Evolutionary conservation across 2,329 filamentous ascomycete genomes (phyloP).

Genomic region (Pezicula neosporulosa): DNA sequence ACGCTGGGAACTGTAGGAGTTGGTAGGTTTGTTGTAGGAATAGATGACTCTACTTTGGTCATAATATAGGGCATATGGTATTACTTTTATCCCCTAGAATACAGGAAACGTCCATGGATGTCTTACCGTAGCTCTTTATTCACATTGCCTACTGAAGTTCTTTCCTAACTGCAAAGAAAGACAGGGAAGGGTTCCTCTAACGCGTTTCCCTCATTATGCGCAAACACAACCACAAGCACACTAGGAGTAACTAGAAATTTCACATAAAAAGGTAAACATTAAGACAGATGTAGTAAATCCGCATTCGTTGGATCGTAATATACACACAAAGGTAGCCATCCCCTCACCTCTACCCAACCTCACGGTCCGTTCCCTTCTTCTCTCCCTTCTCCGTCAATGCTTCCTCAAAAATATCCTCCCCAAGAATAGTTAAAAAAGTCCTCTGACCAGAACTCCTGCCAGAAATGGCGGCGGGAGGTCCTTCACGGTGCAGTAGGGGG

Average conservation of each 20-base stretch:
- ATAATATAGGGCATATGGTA: too few species aligned
- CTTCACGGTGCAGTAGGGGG: constrained; percentile 23
- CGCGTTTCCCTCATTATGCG: too few species aligned
- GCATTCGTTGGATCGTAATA: constrained; percentile 22
- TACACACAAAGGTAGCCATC: constrained; percentile 13
- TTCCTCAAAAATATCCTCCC: constrained; percentile 9
- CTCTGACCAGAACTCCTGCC: constrained; percentile 23
- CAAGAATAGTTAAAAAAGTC: constrained; percentile 17
- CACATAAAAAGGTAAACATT: neutral
- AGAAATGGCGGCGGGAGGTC: constrained; percentile 21
- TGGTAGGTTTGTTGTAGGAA: too few species aligned
- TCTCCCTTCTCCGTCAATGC: constrained; percentile 3
- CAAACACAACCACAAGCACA: neutral
- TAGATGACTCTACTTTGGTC: too few species aligned
- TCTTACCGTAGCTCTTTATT: too few species aligned
- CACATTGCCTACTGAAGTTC: too few species aligned
- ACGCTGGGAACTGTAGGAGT: too few species aligned
- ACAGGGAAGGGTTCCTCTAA: too few species aligned
- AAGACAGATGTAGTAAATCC: constrained; percentile 8
- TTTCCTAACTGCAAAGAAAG: too few species aligned
- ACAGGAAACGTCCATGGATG: too few species aligned
- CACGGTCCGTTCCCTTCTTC: constrained; percentile 4
- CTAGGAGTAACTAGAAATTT: neutral
- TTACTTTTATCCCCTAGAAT: too few species aligned
- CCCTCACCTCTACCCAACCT: neutral